Conservation (phyloP, 768 basidiomycete species). For the Leucosporidium yakuticum region DNA sequence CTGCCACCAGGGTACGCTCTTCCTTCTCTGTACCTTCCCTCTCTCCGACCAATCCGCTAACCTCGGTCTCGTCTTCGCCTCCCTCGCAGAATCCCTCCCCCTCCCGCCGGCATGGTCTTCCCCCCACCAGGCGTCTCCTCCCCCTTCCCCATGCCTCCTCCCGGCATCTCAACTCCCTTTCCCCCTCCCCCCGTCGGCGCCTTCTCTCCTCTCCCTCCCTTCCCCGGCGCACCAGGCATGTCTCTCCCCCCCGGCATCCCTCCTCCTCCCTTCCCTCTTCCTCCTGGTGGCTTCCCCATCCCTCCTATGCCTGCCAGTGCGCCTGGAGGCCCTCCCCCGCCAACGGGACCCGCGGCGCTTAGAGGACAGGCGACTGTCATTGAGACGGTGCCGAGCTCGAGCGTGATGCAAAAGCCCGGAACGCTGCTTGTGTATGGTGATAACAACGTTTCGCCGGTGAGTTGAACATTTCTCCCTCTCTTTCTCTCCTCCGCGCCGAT, state of each 20-base stretch:
- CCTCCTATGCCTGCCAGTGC: slow-evolving; percentile 49
- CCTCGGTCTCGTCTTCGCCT: background rate
- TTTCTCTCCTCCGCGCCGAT: background rate
- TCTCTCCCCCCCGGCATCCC: slow-evolving; percentile 16
- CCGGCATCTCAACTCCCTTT: slow-evolving; percentile 5
- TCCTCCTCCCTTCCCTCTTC: slow-evolving; percentile 53
- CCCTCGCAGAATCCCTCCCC: slow-evolving; percentile 37
- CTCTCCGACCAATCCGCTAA: slow-evolving; percentile 24
- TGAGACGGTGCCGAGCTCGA: slow-evolving; percentile 26
- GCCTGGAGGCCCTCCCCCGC: slow-evolving; percentile 6
- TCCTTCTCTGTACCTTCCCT: slow-evolving; percentile 46
- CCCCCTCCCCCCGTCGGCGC: slow-evolving; percentile 41
- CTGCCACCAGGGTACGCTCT: slow-evolving; percentile 39
- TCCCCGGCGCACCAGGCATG: background rate
- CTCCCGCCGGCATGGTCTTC: slow-evolving; percentile 32
- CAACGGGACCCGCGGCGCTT: slow-evolving; percentile 1
- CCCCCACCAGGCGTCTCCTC: slow-evolving; percentile 41
- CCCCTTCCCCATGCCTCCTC: slow-evolving; percentile 14
- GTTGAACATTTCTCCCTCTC: background rate
- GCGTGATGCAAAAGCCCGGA: slow-evolving; percentile 35
- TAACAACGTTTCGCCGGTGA: slow-evolving; percentile 35
- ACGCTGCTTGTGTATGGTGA: slow-evolving; percentile 36
- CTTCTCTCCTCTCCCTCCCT: background rate
- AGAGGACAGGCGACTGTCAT: background rate
- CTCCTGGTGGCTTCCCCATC: slow-evolving; percentile 38